phyloP scores from a whole-genome alignment of 2,329 filamentous ascomycete species.

The Penicillium vulpinum region DNA sequence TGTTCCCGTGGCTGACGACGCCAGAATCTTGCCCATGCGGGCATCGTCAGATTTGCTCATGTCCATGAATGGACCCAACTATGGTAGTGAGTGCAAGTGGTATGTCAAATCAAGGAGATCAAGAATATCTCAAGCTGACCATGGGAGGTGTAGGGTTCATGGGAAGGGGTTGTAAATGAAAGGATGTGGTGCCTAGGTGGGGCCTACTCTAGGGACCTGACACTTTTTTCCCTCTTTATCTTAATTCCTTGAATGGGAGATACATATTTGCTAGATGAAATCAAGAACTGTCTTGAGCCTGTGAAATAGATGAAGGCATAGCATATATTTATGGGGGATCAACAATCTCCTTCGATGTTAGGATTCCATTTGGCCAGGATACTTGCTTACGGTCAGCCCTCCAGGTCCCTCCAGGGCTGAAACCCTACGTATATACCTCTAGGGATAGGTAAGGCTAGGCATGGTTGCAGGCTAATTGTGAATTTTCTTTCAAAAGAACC shows the following conservation, averaged over 20 bases:
- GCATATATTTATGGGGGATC: no score
- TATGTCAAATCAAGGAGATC: no score
- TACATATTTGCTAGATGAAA: background rate
- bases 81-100: background rate
- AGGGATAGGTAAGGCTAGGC: background rate
- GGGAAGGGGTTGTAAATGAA: background rate
- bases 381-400: background rate
- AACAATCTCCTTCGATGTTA: background rate
- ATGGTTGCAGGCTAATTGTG: background rate
- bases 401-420: no score
- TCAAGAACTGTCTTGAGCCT: background rate
- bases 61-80: background rate
- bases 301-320: background rate
- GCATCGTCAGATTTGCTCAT: conserved; percentile 24
- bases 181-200: background rate
- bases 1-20: conserved; percentile 64
- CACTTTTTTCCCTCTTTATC: background rate
- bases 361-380: background rate
- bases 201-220: background rate
- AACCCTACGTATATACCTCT: no score
- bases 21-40: conserved; percentile 23
- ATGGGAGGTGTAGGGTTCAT: background rate
- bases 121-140: background rate
- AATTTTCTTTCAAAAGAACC: background rate
- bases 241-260: background rate